Conservation (phyloP, 192 early-diverging fungal genomes). For the Linderina pennispora region DNA sequence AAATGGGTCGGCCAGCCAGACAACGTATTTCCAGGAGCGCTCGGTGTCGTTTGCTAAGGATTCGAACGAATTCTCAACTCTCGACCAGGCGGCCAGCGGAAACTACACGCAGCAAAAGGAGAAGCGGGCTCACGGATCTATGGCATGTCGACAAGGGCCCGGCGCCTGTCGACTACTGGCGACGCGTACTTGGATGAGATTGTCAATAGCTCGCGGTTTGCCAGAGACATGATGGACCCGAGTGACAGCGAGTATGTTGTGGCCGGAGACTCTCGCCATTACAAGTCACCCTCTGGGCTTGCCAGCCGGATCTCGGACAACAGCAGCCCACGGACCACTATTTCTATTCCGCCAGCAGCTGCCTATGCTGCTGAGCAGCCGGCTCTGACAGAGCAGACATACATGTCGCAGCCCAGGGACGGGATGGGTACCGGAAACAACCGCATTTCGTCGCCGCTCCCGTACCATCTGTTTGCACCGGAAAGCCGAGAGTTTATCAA, state of each 20-base stretch:
- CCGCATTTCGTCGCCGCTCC: slow-evolving; percentile 30
- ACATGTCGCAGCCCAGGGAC: background rate
- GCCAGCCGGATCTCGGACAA: background rate
- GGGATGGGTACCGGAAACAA: background rate
- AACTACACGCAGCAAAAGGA: slow-evolving; percentile 1
- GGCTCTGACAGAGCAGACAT: background rate
- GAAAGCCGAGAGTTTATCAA: slow-evolving; percentile 23
- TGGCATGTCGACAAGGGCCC: slow-evolving; percentile 12
- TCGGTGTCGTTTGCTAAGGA: slow-evolving; percentile 22
- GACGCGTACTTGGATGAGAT: slow-evolving; percentile 38
- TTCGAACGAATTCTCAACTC: slow-evolving; percentile 1
- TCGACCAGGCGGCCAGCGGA: background rate
- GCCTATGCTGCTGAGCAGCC: background rate
- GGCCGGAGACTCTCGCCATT: slow-evolving; percentile 8
- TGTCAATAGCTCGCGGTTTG: slow-evolving; percentile 42
- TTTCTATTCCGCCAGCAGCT: background rate
- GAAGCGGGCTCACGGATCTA: slow-evolving; percentile 38
- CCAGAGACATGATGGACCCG: slow-evolving; percentile 25
- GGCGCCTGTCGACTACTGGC: slow-evolving; percentile 16
- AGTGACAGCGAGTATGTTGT: slow-evolving; percentile 21
- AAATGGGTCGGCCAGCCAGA: slow-evolving; percentile 1
- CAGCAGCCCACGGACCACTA: background rate
- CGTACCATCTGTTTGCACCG: slow-evolving; percentile 41
- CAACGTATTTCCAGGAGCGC: slow-evolving; percentile 3
- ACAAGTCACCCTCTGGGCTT: slow-evolving; percentile 5